Evolutionary conservation across 164 flowering plant genomes (phyloP), one percentile per base, ranked within the genome.

Genomic region (Nymphaea thermarum): DNA sequence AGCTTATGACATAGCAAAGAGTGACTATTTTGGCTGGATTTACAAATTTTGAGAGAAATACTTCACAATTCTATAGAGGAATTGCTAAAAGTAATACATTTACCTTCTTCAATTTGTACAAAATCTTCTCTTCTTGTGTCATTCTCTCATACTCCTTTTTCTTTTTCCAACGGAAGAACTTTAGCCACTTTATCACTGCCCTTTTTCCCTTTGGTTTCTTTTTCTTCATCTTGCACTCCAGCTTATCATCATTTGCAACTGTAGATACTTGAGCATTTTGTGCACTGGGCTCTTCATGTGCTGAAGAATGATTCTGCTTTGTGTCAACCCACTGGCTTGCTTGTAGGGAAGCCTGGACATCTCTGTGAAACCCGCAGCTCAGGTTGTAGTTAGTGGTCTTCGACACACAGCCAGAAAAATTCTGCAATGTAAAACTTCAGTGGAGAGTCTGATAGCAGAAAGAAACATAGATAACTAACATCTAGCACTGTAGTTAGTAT

Each of bases 161-260:
- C 85, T 95, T 95, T 86, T 89, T 86, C 69, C 71, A 92, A 76
- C 98, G 79, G 75, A 95, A 92, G 73, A 79, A 79, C 89, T 92
- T 95, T 12, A 95, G 78, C 98, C 99, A 95, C 80, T 80, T 82
- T 42, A 92, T 93, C 63, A 92, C 91, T 12, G 96, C 98, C 78
- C 97, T 80, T 81, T 89, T 95, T 15, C 99, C 98, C 78, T 95
- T 95, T 66, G 85, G 74, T 70, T 87, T 95, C 63, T 84, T 85
- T 84, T 89, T 84, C 78, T 90, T 90, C 72, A 75, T 63, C 75
- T 77, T 80, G n/a, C 59, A 75, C 74, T 73, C 62, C 75, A 43
- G 36, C 36, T 57, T 75, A 64, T 70, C 78, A 65, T 72, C 77
- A 65, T 4, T 55, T 55, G 42, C 69, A 4, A 62, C 43, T 4